Evolutionary conservation across 1,284 basidiomycete species (phyloP).

Genomic region (Caloboletus firmus): DNA sequence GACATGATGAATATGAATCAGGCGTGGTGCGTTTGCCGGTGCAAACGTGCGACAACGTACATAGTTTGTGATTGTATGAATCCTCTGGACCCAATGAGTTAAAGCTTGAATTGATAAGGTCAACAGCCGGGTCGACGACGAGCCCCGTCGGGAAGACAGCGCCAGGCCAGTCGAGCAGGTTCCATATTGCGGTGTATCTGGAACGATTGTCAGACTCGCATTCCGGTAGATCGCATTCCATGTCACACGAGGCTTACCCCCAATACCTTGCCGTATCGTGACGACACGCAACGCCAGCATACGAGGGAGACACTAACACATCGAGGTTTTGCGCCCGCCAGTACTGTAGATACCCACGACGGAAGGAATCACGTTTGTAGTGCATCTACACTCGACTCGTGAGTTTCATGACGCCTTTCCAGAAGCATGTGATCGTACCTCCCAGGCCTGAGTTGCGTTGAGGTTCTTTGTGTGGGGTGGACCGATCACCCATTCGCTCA

Average conservation of each 20-base stretch:
- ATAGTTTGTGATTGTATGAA: conserved; percentile 19
- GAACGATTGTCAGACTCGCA: not conserved
- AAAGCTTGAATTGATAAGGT: conserved; percentile 9
- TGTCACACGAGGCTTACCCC: conserved; percentile 24
- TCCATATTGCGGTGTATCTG: conserved; percentile 30
- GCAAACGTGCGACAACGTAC: conserved; percentile 3
- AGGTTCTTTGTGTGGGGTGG: conserved; percentile 27
- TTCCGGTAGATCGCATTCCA: not conserved
- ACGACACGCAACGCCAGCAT: conserved; percentile 24
- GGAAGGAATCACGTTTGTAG: conserved; percentile 26
- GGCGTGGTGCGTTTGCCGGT: not conserved
- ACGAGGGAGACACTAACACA: conserved; percentile 33
- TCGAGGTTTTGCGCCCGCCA: conserved; percentile 32
- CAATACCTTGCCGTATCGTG: conserved; percentile 36
- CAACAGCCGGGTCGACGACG: conserved; percentile 22
- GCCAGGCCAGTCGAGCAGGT: conserved; percentile 31
- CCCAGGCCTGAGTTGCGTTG: conserved; percentile 30
- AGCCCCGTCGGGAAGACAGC: conserved; percentile 34
- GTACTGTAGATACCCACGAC: conserved; percentile 29
- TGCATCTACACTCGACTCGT: conserved; percentile 22
- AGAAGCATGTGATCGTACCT: conserved; percentile 21
- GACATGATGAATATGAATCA: not conserved
- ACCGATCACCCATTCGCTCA: conserved; percentile 34
- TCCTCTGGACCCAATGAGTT: conserved; percentile 22
- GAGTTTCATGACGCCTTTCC: not conserved